Base-by-base conservation (phyloP, 2,329 filamentous ascomycete species). In the Fusarium circinatum region DNA sequence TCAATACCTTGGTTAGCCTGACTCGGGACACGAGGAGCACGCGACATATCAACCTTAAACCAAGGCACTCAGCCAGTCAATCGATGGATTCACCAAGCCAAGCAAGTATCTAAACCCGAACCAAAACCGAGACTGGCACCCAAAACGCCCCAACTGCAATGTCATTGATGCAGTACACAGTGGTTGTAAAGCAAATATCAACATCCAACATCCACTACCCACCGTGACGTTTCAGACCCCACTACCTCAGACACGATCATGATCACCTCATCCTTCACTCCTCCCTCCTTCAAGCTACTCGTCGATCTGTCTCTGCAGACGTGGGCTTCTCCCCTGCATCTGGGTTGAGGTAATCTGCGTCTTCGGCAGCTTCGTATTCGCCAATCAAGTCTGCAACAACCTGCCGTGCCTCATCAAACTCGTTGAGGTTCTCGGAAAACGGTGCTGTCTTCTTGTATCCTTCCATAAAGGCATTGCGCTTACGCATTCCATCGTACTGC, bases 391-490 rank as follows among this genome's bases (percentile, higher is more conserved):
- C 96, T 78, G 92, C 91, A 26, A 98, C 96, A 10, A 98, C 96
- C 79, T 96, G 93, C 75, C 94, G 90, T 39, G 96, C 94, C 83
- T 98, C 95, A 81, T 99, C 97, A 78, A 99, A 99, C 83, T 99
- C 96, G 76, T 93, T 90, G 47, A 99, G 85, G 48, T 95, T 96
- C 75, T 98, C 96, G 0, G 94, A 88, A 83, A 99, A 99, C 2
- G 95, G 94, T 0, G 94, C 92, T 68, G 97, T 97, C 82, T 96
- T 96, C 85, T 98, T 98, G 85, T 99, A 99, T 52, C 91, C 91
- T 78, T 99, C 96, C 79, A 99, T 89, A 83, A 98, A 99, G 56
- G 96, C 96, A 82, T 98, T 98, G 58, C 96, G 93, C 84, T 98
- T 98, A 66, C 96, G 90, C 87, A 99, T 93, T 32, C 93, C 92